Conservation (phyloP, 1,284 basidiomycete genomes). For the Ganoderma lucidum region DNA sequence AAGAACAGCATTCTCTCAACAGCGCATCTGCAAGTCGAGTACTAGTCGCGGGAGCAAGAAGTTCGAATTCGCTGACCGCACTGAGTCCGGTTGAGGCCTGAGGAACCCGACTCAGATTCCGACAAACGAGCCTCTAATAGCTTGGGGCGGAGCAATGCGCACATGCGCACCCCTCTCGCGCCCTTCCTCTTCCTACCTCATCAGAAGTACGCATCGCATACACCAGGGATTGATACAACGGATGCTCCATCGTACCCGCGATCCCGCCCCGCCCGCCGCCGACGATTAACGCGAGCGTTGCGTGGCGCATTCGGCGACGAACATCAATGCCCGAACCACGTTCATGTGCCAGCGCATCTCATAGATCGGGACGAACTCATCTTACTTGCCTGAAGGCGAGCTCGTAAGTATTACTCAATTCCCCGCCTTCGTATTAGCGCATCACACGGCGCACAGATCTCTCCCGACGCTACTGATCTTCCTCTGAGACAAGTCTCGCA, state of each 20-base stretch:
- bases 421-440: not conserved
- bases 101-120: not conserved
- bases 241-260: not conserved
- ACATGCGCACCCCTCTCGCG: not conserved
- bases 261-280: not conserved
- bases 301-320: not conserved
- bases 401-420: constrained; percentile 1
- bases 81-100: not conserved
- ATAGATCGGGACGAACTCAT: not conserved
- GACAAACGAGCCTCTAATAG: not conserved
- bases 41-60: not conserved
- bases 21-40: too few species aligned
- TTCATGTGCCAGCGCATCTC: not conserved
- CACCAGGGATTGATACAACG: not conserved
- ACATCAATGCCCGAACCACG: not conserved
- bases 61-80: not conserved
- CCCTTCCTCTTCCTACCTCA: not conserved
- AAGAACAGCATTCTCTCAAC: not conserved
- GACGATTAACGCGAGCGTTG: not conserved
- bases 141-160: not conserved
- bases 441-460: not conserved
- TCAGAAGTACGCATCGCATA: not conserved
- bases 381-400: not conserved
- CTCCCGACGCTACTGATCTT: not conserved
- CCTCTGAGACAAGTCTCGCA: not conserved